phyloP scores from a whole-genome alignment of 2,329 filamentous ascomycete genomes.

The Chaetothyriales sp. region DNA sequence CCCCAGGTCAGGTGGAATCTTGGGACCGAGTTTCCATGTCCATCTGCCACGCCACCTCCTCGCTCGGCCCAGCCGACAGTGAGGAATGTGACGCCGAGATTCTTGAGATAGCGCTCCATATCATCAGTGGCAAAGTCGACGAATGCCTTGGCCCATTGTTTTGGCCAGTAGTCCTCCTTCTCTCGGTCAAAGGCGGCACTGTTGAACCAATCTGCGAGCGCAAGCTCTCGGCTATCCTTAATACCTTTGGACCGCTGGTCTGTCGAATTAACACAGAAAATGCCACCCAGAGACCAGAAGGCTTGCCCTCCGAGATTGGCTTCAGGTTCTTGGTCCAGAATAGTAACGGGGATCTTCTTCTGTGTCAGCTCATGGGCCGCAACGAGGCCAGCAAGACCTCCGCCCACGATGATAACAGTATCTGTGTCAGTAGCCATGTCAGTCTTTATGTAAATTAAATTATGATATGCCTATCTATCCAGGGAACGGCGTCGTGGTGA shows the following conservation, averaged over 20 bases:
- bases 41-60: conserved; percentile 39
- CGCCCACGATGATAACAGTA: conserved; percentile 19
- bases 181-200: conserved; percentile 45
- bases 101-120: conserved; percentile 44
- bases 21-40: conserved; percentile 48
- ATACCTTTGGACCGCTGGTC: conserved; percentile 45
- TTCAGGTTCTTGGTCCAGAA: conserved; percentile 43
- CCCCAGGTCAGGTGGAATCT: conserved; percentile 50
- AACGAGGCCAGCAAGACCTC: conserved; percentile 21
- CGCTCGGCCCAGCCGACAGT: conserved; percentile 49
- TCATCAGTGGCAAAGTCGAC: conserved; percentile 46
- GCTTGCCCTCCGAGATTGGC: conserved; percentile 46
- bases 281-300: conserved; percentile 48
- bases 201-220: conserved; percentile 44
- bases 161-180: conserved; percentile 39
- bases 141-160: conserved; percentile 48
- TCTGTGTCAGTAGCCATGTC: background rate
- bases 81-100: conserved; percentile 36
- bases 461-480: background rate
- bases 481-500: background rate
- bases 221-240: conserved; percentile 41
- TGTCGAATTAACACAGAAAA: conserved; percentile 44
- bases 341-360: conserved; percentile 17
- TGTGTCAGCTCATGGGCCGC: conserved; percentile 20
- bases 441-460: background rate